Evolutionary conservation across 2,329 filamentous ascomycete species (phyloP).

Genomic region (Colletotrichum agaves): DNA sequence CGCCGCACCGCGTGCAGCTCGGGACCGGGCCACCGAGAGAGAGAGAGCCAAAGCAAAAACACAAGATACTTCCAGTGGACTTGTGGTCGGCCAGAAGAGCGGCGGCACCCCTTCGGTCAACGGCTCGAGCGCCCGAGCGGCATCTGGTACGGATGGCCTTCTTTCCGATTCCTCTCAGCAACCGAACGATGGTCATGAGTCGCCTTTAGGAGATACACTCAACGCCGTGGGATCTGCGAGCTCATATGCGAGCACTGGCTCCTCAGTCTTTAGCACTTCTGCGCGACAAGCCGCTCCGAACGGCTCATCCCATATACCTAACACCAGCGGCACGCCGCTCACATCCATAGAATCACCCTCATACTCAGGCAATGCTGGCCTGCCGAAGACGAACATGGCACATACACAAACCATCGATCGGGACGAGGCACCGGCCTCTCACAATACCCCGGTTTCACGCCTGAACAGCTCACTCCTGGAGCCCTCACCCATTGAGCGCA

Average conservation of each 20-base stretch:
- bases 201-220: slow-evolving; percentile 71
- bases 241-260: slow-evolving; percentile 76
- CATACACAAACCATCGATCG: slow-evolving; percentile 59
- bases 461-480: slow-evolving; percentile 48
- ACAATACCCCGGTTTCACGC: slow-evolving; percentile 44
- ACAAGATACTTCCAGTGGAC: slow-evolving; percentile 46
- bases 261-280: slow-evolving; percentile 74
- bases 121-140: slow-evolving; percentile 25
- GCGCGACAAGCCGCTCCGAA: slow-evolving; percentile 54
- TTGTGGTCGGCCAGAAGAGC: slow-evolving; percentile 40
- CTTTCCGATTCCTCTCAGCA: slow-evolving; percentile 50
- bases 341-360: slow-evolving; percentile 64
- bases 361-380: slow-evolving; percentile 57
- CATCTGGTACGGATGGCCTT: slow-evolving; percentile 32
- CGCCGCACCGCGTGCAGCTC: slow-evolving; percentile 75
- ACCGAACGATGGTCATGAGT: slow-evolving; percentile 66
- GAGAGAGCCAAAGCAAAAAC: slow-evolving; percentile 67
- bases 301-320: slow-evolving; percentile 54
- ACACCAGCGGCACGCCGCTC: slow-evolving; percentile 61
- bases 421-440: slow-evolving; percentile 43
- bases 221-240: slow-evolving; percentile 78
- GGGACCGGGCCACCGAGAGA: slow-evolving; percentile 69
- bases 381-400: slow-evolving; percentile 65
- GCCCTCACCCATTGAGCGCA: slow-evolving; percentile 51
- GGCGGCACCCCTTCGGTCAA: slow-evolving; percentile 40